These are phyloP conservation scores for Wickerhamomyces canadensis DNA, from an alignment of 805 yeast species.

Conservation along the genomic window DNA sequence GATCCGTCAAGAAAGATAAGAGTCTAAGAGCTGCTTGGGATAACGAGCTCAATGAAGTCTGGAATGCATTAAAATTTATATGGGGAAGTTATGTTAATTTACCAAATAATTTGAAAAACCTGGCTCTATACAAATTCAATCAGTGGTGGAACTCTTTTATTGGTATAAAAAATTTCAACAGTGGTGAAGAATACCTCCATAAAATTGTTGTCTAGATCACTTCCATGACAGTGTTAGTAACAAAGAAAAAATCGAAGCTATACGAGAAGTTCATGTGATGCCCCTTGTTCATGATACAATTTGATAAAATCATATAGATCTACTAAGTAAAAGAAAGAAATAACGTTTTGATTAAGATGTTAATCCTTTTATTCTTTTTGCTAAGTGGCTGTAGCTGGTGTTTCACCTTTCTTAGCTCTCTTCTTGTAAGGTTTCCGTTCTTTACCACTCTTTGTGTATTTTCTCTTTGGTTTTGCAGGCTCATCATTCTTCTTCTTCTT, in stretches of 20 bases:
- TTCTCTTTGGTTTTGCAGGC: conserved; percentile 22
- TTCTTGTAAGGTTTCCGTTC: conserved; percentile 29
- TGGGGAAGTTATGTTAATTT: conserved; percentile 59
- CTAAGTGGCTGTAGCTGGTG: no score
- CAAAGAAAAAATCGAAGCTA: no score
- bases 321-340: no score
- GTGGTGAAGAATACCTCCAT: conserved; percentile 17
- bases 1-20: background rate
- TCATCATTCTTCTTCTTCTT: conserved; percentile 12
- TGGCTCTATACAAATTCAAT: conserved; percentile 42
- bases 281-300: background rate
- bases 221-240: no score
- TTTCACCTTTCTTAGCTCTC: conserved; percentile 24
- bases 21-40: conserved; percentile 38
- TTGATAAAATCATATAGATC: no score
- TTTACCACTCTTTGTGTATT: conserved; percentile 26
- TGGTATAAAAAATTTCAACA: conserved; percentile 40
- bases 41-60: conserved; percentile 45
- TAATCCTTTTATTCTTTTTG: no score
- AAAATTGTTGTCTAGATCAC: conserved; percentile 14
- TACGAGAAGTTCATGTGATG: no score
- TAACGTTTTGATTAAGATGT: no score
- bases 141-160: conserved; percentile 70
- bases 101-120: conserved; percentile 56
- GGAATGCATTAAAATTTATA: conserved; percentile 60